Evolutionary conservation across 2,329 filamentous ascomycete genomes (phyloP), one percentile per base, ranked within the genome.

Genomic region (Pseudopithomyces maydicus): DNA sequence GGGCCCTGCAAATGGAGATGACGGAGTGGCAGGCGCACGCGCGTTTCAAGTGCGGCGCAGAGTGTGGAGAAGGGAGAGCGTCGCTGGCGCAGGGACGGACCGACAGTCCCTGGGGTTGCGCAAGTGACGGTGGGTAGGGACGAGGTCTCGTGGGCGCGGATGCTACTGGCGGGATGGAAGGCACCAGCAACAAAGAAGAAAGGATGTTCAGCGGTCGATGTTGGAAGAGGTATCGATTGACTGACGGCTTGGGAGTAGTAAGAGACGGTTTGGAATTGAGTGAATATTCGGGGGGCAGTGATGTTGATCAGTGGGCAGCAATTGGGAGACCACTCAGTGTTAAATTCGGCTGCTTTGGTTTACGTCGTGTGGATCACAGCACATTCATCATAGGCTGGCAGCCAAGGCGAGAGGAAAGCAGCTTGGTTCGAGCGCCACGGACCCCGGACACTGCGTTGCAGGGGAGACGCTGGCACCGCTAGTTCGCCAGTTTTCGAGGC

Each of bases 341-440:
- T 74, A 74, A 74, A 72, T 69, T 74, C 65, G 64, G 59, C 57
- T 61, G 59, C 60, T 64, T 59, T 63, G 54, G 14, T 65, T 65
- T 69, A 71, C 69, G 70, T 70, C 65, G 66, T 66, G 68, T 63
- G 69, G 58, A 63, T 66, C 69, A 70, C 68, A 68, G 63, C 63
- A 70, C 64, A 61, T 66, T 65, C 73, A 75, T 74, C 71, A 75
- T 74, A 72, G 73, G 72, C 72, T 73, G 64, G 57, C 50, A 54
- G 70, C 70, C 71, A 74, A 73, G 71, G 62, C 59, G 46, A 69
- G 62, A 67, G 64, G 57, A 64, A 63, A 67, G 66, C 70, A 62
- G 67, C 54, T 71, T 67, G 69, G 32, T 66, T 67, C 57, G 57
- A 62, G 56, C 51, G 56, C 42, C 54, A 62, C 61, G 41, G 55